Percentiles rank a stretch among this genome's conserved stretches.
Conservation (phyloP, 495 filamentous ascomycete genomes). For the Penicillium taxi region DNA sequence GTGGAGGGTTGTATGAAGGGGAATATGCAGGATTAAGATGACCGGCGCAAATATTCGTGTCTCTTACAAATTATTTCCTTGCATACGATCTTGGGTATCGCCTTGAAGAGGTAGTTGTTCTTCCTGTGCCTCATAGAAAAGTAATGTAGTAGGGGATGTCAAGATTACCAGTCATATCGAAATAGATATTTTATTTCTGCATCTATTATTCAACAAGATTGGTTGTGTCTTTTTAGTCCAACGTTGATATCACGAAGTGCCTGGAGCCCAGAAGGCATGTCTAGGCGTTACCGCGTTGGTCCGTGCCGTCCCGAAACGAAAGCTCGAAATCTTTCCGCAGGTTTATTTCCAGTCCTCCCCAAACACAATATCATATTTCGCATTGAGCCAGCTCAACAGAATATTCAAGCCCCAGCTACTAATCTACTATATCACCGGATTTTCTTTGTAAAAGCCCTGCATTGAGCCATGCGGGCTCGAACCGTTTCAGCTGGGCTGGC, state of each 20-base stretch:
- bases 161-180: too few species aligned
- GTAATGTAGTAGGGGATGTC: too few species aligned
- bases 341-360: constrained; percentile 13
- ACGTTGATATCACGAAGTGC: too few species aligned
- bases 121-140: too few species aligned
- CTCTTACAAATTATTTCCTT: constrained; percentile 24
- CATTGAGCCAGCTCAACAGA: too few species aligned
- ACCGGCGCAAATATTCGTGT: constrained; percentile 24
- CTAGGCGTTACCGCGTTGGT: constrained; percentile 8
- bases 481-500: constrained; percentile 34
- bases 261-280: too few species aligned
- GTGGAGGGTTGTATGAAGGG: constrained; percentile 26
- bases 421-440: too few species aligned
- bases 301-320: constrained; percentile 26
- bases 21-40: constrained; percentile 25
- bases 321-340: constrained; percentile 28
- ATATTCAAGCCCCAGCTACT: too few species aligned
- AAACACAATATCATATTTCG: too few species aligned
- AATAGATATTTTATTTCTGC: too few species aligned
- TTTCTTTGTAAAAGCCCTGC: constrained; percentile 4
- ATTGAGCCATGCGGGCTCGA: constrained; percentile 39
- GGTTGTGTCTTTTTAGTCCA: too few species aligned
- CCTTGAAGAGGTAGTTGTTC: neutral
- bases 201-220: too few species aligned
- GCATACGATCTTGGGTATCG: constrained; percentile 9